Percentiles rank a stretch among this genome's conserved stretches.
Conservation (phyloP, 2,329 filamentous ascomycete genomes). For the Colletotrichum eremochloae region DNA sequence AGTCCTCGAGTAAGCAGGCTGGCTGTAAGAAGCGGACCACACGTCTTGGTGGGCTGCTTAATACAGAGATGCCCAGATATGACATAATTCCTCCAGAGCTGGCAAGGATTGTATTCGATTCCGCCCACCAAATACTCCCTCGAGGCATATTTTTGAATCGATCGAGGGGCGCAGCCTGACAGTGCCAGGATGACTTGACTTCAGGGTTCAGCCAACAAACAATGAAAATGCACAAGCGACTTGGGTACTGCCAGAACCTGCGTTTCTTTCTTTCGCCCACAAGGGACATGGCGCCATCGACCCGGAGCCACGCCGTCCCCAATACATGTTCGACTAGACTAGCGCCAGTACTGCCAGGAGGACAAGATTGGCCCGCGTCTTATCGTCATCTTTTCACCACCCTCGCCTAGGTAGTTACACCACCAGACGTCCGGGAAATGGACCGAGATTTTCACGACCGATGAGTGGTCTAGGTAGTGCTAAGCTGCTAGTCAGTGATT, state of each 20-base stretch:
- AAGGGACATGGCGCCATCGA: conserved; percentile 24
- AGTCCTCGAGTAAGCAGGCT: conserved; percentile 19
- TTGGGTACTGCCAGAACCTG: conserved; percentile 4
- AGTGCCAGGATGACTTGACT: background rate
- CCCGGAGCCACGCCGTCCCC: conserved; percentile 33
- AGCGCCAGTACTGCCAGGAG: conserved; percentile 11
- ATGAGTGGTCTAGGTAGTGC: background rate
- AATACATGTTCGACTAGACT: conserved; percentile 24
- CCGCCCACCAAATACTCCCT: conserved; percentile 1
- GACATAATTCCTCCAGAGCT: conserved; percentile 28
- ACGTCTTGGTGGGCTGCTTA: conserved; percentile 17
- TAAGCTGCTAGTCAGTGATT: conserved; percentile 13
- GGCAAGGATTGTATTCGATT: conserved; percentile 5
- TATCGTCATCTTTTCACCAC: conserved; percentile 24
- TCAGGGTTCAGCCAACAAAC: conserved; percentile 1
- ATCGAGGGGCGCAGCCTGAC: conserved; percentile 7
- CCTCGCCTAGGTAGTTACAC: conserved; percentile 16
- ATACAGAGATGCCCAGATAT: conserved; percentile 10
- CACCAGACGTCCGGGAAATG: conserved; percentile 18
- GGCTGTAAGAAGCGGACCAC: conserved; percentile 24
- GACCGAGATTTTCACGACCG: conserved; percentile 34
- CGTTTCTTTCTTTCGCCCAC: conserved; percentile 18
- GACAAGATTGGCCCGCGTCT: conserved; percentile 30
- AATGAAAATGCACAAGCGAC: conserved; percentile 13
- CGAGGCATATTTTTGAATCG: background rate